phyloP scores from a whole-genome alignment of 2,329 filamentous ascomycete species.

The Aschersonia sp. region DNA sequence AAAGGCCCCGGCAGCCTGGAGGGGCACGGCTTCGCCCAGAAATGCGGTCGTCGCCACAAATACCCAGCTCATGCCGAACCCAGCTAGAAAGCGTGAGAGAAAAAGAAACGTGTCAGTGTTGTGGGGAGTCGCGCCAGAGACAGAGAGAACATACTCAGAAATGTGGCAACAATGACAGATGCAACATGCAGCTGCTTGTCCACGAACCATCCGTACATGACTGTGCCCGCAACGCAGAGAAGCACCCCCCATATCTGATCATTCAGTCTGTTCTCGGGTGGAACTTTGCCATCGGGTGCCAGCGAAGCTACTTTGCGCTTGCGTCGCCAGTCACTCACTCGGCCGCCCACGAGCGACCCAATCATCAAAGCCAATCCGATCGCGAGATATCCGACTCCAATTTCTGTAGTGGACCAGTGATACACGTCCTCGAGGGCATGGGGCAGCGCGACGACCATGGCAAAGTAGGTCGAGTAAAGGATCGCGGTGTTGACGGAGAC shows the following conservation, averaged over 20 bases:
- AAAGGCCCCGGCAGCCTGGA: conserved; percentile 23
- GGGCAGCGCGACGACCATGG: conserved; percentile 15
- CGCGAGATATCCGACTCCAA: conserved; percentile 21
- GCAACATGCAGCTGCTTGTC: conserved; percentile 13
- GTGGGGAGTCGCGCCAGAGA: not conserved
- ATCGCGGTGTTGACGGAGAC: conserved; percentile 18
- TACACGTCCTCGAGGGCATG: conserved; percentile 16
- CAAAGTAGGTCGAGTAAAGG: conserved; percentile 17
- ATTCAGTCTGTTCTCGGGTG: conserved; percentile 22
- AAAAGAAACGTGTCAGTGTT: not conserved
- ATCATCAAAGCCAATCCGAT: conserved; percentile 10
- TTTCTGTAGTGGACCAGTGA: conserved; percentile 16
- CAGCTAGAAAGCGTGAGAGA: conserved; percentile 8
- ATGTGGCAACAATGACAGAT: conserved; percentile 13
- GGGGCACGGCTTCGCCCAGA: conserved; percentile 22
- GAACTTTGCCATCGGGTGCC: conserved; percentile 7
- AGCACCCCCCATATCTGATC: conserved; percentile 25
- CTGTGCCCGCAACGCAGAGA: conserved; percentile 18
- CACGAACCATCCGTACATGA: conserved; percentile 26
- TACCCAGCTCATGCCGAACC: conserved; percentile 24
- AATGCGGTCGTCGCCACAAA: conserved; percentile 26
- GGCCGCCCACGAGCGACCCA: conserved; percentile 21
- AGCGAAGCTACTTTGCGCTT: conserved; percentile 6
- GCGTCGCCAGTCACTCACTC: conserved; percentile 20
- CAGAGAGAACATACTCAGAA: conserved; percentile 11